Base-by-base conservation (phyloP, 192 early-diverging fungal species). In the Borealophlyctis nickersoniae region DNA sequence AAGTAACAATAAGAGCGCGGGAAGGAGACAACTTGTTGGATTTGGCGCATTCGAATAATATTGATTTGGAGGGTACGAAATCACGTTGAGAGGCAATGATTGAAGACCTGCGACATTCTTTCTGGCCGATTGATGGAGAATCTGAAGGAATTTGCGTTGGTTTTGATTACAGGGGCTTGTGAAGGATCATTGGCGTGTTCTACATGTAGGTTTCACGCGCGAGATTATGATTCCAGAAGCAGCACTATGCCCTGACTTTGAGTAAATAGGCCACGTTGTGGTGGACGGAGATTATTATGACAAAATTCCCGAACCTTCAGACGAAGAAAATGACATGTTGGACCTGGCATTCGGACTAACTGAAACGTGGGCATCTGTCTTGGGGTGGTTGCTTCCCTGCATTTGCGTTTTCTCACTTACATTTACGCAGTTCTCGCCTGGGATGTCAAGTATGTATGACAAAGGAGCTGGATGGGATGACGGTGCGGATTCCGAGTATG, bases 301-400 rank as follows among this genome's bases (percentile, higher is more conserved):
- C 34, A 87, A 83, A 62, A 78, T 98, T 54, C 90, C 89, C 23
- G 94, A 96, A 70, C 96, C 96, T 2, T 84, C 88, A 3, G 96
- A 98, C 72, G 96, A 98, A 68, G 96, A 98, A 63, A 94, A 96
- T 67, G 96, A 98, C 73, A 96, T 98, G 94, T 73, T 98, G 48
- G 96, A 98, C 78, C 66, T 98, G 65, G 94, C 94, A 14, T 98
- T 94, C 81, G 94, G 92, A 11, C 80, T 96, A 60, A 95, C 94
- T 11, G 93, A 96, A 52, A 98, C 94, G 81, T 96, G 76, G 66
- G 87, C 71, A 5, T 45, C 26, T 50, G 14, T 26, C 23, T 29
- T 66, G 7, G 23, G 32, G 19, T 16, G 28, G 1, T 32, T 13
- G 1, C 56, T 39, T 0, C 56, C n/a, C 5, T 59, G 39, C 16